Evolutionary conservation across 2,329 filamentous ascomycete species (phyloP), one percentile per base, ranked within the genome.

Genomic region (Xylariales sp.): DNA sequence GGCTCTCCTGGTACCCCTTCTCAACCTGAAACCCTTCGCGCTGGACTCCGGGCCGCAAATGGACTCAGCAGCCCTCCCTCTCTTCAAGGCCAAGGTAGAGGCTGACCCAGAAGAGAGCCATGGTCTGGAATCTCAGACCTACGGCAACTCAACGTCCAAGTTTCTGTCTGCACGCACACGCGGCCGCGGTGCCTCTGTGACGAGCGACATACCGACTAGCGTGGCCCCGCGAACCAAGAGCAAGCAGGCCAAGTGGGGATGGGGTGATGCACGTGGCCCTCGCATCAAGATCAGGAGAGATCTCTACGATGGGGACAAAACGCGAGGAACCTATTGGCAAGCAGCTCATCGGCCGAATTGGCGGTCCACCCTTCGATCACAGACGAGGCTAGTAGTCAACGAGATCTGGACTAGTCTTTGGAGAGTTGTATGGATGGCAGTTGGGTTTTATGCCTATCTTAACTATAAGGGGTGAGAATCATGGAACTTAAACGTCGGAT

Each of bases 361-460:
- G 37, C 33, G 33, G 30, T 20, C 34, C 29, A 31, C 40, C 20
- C 31, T 50, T 44, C 41, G 30, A 29, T 41, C 41, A 40, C 51
- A 33, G 57, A 60, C 63, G 35, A 65, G 59, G 16, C 56, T 77
- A 5, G 71, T 85, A 5, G 56, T 66, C 21, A 65, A 69, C 18
- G 84, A 91, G 57, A 61, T 88, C 25, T 72, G 70, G 61, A 72
- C 67, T 7, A 81, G 76, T 30, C 51, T 81, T 14, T 79, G 76
- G 63, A 68, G 75, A 33, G 80, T 89, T 4, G 69, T 69, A 5
- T 78, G 75, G 70, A 74, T 85, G 58, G 78, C 77, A 15, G 58
- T 81, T 30, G 47, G 66, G 12, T 80, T 81, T 57, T 93, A 85
- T 69, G 68, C 69, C 20, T 86, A 80, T 63, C 62, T 91, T 49